phyloP scores from a whole-genome alignment of 1,284 basidiomycete genomes.

The Sanghuangporus baumii region DNA sequence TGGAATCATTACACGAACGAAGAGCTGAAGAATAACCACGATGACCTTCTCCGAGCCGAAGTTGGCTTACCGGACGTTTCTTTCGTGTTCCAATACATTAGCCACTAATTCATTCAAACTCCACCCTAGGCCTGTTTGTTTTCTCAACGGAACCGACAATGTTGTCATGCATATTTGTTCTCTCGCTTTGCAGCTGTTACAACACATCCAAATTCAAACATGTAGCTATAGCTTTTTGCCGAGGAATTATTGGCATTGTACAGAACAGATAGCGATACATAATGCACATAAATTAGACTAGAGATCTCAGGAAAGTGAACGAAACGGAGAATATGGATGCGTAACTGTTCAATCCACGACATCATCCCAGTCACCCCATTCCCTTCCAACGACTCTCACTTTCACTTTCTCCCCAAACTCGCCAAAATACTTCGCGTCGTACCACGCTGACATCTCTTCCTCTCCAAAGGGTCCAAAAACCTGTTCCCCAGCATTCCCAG shows the following conservation, averaged over 20 bases:
- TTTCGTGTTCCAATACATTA: conserved; percentile 90
- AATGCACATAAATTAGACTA: not conserved
- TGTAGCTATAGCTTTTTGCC: conserved; percentile 10
- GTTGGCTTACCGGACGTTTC: conserved; percentile 81
- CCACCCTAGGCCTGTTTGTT: not conserved
- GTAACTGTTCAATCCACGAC: conserved; percentile 7
- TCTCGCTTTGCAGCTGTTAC: not conserved
- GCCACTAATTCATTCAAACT: conserved; percentile 41
- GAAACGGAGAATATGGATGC: not conserved
- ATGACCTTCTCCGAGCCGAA: conserved; percentile 92
- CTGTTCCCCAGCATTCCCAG: conserved; percentile 26
- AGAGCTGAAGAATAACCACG: conserved; percentile 89
- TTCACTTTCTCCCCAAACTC: conserved; percentile 65
- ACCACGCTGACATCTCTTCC: conserved; percentile 72
- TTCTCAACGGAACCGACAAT: not conserved
- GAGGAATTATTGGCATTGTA: not conserved
- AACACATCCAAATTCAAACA: not conserved
- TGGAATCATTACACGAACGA: conserved; percentile 97
- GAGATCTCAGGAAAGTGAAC: not conserved
- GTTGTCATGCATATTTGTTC: not conserved
- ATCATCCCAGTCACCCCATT: conserved; percentile 72
- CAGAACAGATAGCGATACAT: conserved; percentile 3
- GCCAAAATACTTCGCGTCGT: conserved; percentile 73
- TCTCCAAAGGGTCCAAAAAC: conserved; percentile 73
- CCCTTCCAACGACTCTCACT: conserved; percentile 51